A percentile compares a stretch with the other conserved stretches of the same genome.
Conservation (phyloP, 371 early-diverging fungal genomes). For the Gilbertella persicaria region DNA sequence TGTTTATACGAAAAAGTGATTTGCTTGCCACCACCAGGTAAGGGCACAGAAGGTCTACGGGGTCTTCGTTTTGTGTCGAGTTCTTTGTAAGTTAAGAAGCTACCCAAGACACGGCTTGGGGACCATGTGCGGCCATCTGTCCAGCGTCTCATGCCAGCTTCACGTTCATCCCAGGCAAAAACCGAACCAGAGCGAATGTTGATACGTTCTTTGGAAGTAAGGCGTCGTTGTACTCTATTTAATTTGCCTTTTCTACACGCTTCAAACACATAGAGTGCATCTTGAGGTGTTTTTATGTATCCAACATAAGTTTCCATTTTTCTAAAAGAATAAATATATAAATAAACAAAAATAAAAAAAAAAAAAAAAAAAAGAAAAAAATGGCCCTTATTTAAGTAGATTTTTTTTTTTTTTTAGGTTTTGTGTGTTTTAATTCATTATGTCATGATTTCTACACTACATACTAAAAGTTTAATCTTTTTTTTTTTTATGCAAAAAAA, state of each 20-base stretch:
- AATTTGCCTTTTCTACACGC: slow-evolving; percentile 71
- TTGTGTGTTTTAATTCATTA: not conserved
- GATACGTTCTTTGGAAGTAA: slow-evolving; percentile 76
- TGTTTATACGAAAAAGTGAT: slow-evolving; percentile 55
- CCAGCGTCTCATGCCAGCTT: slow-evolving; percentile 90
- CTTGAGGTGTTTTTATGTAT: slow-evolving; percentile 76
- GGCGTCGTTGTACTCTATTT: slow-evolving; percentile 73
- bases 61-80: slow-evolving; percentile 61
- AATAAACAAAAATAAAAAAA: slow-evolving; percentile 23
- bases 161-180: slow-evolving; percentile 87
- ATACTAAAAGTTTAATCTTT: not conserved
- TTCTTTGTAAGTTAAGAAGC: slow-evolving; percentile 81
- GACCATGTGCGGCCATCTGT: slow-evolving; percentile 92
- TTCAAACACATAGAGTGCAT: slow-evolving; percentile 82
- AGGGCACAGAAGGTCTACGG: slow-evolving; percentile 15
- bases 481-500: not conserved
- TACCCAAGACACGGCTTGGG: slow-evolving; percentile 82
- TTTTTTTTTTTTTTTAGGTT: slow-evolving; percentile 1
- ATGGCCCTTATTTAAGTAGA: not conserved
- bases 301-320: slow-evolving; percentile 77
- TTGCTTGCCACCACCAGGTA: slow-evolving; percentile 15
- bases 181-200: slow-evolving; percentile 84
- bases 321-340: not conserved
- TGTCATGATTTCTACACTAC: not conserved
- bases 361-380: slow-evolving; percentile 13